These are phyloP conservation scores for Pythium pyrilobum DNA, from an alignment of 352 stramenopile species.

Conservation along the genomic window DNA sequence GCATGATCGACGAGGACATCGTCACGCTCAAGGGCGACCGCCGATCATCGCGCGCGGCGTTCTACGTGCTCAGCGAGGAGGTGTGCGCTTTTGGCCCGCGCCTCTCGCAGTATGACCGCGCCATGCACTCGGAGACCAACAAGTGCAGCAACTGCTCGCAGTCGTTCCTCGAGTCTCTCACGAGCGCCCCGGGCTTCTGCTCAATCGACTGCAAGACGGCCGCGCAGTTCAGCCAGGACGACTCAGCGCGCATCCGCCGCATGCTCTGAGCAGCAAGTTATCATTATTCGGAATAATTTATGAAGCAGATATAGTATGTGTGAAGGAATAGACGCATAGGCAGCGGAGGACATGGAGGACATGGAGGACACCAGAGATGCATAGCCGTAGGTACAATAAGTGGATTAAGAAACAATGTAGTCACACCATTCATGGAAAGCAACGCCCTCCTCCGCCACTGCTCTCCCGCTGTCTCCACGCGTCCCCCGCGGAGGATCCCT, in stretches of 20 bases:
- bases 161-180: conserved; percentile 60
- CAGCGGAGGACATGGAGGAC: no score
- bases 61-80: conserved; percentile 71
- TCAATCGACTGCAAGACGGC: conserved; percentile 88
- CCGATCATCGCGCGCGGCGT: conserved; percentile 44
- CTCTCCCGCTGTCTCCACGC: no score
- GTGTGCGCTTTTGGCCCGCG: conserved; percentile 41
- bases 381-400: no score
- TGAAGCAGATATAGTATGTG: no score
- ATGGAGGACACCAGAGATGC: no score
- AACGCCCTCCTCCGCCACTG: no score
- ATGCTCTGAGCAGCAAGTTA: conserved; percentile 27
- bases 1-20: conserved; percentile 64
- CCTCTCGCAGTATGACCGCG: conserved; percentile 54
- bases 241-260: conserved; percentile 58
- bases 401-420: no score
- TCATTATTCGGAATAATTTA: conserved; percentile 18
- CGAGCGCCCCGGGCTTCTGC: conserved; percentile 69
- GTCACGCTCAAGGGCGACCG: conserved; percentile 59
- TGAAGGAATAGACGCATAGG: no score
- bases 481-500: no score
- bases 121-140: conserved; percentile 70
- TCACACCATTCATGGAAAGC: no score
- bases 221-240: conserved; percentile 60
- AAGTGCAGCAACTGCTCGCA: conserved; percentile 81